A percentile compares a stretch with the other conserved stretches of the same genome.
Evolutionary conservation across 495 filamentous ascomycete species (phyloP).

Genomic region (Viridothelium virens): DNA sequence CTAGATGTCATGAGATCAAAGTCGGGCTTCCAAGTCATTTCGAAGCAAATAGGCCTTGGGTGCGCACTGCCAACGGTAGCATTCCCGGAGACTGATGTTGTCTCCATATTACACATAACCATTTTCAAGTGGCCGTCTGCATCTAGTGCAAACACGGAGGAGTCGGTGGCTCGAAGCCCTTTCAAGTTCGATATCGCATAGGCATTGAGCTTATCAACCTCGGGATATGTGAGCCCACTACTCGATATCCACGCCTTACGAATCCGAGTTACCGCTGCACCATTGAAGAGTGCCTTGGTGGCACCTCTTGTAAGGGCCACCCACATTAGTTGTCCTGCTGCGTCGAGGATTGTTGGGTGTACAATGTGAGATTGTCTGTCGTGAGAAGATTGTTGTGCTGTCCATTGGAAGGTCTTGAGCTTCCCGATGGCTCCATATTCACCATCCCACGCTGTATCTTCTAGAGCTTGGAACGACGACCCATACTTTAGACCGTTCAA

Average conservation of each 20-base stretch:
- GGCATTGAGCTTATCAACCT: background rate
- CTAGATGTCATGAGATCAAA: background rate
- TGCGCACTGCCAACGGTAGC: background rate
- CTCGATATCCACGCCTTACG: background rate
- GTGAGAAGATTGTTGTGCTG: background rate
- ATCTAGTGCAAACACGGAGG: background rate
- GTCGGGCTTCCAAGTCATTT: background rate
- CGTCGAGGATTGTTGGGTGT: slow-evolving; percentile 40
- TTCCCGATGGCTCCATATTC: background rate
- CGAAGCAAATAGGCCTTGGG: background rate
- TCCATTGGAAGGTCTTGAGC: background rate
- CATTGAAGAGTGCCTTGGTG: background rate
- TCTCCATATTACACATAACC: background rate
- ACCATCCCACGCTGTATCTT: background rate
- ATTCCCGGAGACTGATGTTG: background rate
- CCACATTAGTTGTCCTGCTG: background rate
- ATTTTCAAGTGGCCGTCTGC: background rate
- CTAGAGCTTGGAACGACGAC: background rate
- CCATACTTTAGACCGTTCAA: slow-evolving; percentile 19
- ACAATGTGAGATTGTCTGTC: background rate
- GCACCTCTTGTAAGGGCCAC: background rate
- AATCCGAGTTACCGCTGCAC: background rate
- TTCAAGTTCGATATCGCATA: background rate
- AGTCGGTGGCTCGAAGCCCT: background rate
- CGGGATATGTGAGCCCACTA: background rate